Percentiles rank a stretch among this genome's conserved stretches.
phyloP scores from a whole-genome alignment of 176 grass and related monocot species.

The Metroxylon sagu region DNA sequence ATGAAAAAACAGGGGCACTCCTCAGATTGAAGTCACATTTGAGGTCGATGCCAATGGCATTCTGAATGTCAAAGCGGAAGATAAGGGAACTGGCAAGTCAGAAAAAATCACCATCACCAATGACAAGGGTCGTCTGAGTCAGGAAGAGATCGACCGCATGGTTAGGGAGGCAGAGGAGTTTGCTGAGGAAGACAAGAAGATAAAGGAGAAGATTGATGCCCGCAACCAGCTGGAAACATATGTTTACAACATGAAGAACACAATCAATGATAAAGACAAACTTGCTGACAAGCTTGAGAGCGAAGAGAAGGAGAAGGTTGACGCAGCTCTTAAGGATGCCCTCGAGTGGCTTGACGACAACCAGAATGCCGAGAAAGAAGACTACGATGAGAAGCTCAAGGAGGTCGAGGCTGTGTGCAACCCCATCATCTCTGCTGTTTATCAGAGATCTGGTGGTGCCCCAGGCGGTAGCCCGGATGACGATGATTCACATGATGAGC shows the following conservation, averaged over 20 bases:
- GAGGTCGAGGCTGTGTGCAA: slow-evolving; percentile 33
- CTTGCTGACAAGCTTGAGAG: slow-evolving; percentile 16
- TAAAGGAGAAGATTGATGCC: slow-evolving; percentile 23
- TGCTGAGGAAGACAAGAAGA: slow-evolving; percentile 22
- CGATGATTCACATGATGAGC: slow-evolving; percentile 1
- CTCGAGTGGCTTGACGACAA: slow-evolving; percentile 30
- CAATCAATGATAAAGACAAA: slow-evolving; percentile 15
- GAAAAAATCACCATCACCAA: slow-evolving; percentile 34
- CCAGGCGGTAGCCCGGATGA: slow-evolving; percentile 1
- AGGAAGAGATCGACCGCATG: slow-evolving; percentile 28
- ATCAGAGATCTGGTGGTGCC: slow-evolving; percentile 8
- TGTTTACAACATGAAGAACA: slow-evolving; percentile 26
- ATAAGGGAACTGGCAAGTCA: slow-evolving; percentile 15
- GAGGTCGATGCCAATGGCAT: slow-evolving; percentile 37
- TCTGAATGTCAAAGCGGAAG: slow-evolving; percentile 27
- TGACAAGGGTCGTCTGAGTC: slow-evolving; percentile 17
- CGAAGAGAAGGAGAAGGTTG: slow-evolving; percentile 26
- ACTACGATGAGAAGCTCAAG: slow-evolving; percentile 28
- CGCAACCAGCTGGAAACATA: slow-evolving; percentile 29
- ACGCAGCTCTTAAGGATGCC: slow-evolving; percentile 5
- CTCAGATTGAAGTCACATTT: slow-evolving; percentile 30
- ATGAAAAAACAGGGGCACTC: slow-evolving; percentile 17
- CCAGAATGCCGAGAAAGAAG: slow-evolving; percentile 11
- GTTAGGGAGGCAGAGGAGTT: slow-evolving; percentile 34
- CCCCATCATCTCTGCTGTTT: slow-evolving; percentile 22